Conservation (phyloP, 1,139 yeast species). For the Taiozyma sp. region DNA sequence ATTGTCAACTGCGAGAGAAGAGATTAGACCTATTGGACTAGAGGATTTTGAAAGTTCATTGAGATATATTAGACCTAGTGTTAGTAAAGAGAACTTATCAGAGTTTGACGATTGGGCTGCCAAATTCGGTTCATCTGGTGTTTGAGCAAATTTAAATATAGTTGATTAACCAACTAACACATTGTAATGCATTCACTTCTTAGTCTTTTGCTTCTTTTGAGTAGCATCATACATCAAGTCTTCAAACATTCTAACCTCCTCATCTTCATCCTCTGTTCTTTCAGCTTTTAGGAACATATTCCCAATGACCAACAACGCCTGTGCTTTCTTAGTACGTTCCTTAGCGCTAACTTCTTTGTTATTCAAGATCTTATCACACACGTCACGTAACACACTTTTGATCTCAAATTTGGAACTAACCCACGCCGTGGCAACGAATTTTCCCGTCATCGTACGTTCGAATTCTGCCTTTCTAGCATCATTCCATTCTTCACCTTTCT, state of each 20-base stretch:
- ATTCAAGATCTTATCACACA: constrained; percentile 51
- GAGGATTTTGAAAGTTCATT: constrained; percentile 75
- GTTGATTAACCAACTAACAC: not conserved
- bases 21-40: constrained; percentile 73
- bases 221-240: constrained; percentile 68
- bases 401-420: constrained; percentile 72
- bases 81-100: constrained; percentile 72
- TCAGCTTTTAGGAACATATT: constrained; percentile 47
- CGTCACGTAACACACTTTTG: constrained; percentile 59
- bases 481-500: constrained; percentile 43
- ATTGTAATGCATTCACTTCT: not conserved
- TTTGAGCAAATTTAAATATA: constrained; percentile 29
- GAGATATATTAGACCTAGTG: constrained; percentile 87
- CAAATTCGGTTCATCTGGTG: constrained; percentile 89
- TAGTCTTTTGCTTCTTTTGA: constrained; percentile 37
- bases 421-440: constrained; percentile 75
- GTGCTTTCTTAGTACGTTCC: constrained; percentile 51
- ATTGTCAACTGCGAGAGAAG: constrained; percentile 77
- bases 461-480: constrained; percentile 51
- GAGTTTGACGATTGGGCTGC: constrained; percentile 88
- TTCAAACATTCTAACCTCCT: constrained; percentile 70
- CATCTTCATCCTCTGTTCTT: constrained; percentile 66
- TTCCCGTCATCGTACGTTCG: constrained; percentile 65
- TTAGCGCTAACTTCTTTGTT: constrained; percentile 50
- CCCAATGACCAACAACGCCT: constrained; percentile 54